phyloP scores from a whole-genome alignment of 768 basidiomycete genomes.

The Suillus clintonianus region DNA sequence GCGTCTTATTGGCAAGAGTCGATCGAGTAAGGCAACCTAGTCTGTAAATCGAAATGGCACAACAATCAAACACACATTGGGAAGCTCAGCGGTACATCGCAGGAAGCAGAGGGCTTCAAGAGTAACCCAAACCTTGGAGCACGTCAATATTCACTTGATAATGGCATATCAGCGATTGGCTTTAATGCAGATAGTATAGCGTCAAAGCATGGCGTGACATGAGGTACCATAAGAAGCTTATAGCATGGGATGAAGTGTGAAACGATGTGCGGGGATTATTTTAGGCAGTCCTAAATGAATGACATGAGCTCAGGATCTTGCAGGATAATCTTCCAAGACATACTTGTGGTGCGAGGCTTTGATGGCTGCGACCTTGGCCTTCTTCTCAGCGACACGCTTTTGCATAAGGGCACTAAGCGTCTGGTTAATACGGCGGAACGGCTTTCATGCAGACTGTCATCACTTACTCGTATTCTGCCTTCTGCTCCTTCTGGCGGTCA shows the following conservation, averaged over 20 bases:
- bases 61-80: neutral
- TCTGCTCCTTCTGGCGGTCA: slow-evolving; percentile 93
- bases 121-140: neutral
- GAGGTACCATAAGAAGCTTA: slow-evolving; percentile 11
- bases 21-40: neutral
- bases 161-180: neutral
- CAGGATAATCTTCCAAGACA: slow-evolving; percentile 14
- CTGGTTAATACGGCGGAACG: neutral
- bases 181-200: slow-evolving; percentile 14
- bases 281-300: slow-evolving; percentile 8
- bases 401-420: slow-evolving; percentile 60
- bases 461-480: slow-evolving; percentile 86
- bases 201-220: slow-evolving; percentile 13
- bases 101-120: neutral
- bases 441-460: neutral
- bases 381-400: slow-evolving; percentile 93
- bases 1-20: neutral
- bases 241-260: slow-evolving; percentile 7
- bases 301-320: neutral
- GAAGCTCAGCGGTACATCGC: neutral
- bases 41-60: neutral
- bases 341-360: slow-evolving; percentile 86
- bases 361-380: slow-evolving; percentile 85
- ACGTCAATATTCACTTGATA: neutral
- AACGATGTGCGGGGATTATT: slow-evolving; percentile 3